Base-by-base conservation (phyloP, 352 stramenopile genomes). In the Phytophthora citricola region DNA sequence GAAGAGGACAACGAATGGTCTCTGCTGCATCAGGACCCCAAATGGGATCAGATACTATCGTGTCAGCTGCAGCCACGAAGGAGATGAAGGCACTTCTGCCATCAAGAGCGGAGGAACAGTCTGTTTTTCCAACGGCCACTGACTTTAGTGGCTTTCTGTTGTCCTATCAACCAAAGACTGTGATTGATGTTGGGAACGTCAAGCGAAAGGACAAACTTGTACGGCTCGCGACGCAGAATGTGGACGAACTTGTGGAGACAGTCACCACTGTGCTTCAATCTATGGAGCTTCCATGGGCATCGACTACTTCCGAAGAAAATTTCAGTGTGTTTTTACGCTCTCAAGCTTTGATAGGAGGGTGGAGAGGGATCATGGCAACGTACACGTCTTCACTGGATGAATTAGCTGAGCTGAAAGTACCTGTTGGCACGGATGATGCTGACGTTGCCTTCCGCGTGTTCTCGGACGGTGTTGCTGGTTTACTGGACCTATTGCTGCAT, bases 161-260 rank as follows among this genome's bases (percentile, higher is more conserved):
- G 48, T 59, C 73, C 22, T 88, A 75, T 40, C 70, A 78, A 34
- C 64, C 65, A n/a, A 79, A 74, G 34, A 46, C 71, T 20, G 39
- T 62, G 17, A 63, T 83, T 47, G 71, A 82, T 63, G 58, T 38
- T 27, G 71, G 59, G 43, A 73, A 62, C 15, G 72, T 71, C 15
- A 84, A 80, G 27, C 71, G 79, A 4, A 87, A 85, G 58, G 79
- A 87, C 52, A 82, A 83, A 47, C 58, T 83, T n/a, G 69, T 87
- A 26, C 76, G 79, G 12, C 50, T 82, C 44, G 76, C 79, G 8
- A 75, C 74, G 10, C 76, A 85, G 61, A 81, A 85, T 44, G 64
- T 85, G 14, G 63, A 70, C 26, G 71, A 81, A 10, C 32, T 84
- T 24, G 50, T 78, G 34, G 22, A 58, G 36, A 75, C 63, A 10